Conservation (phyloP, 495 filamentous ascomycete genomes). For the Daldinia bambusicola region DNA sequence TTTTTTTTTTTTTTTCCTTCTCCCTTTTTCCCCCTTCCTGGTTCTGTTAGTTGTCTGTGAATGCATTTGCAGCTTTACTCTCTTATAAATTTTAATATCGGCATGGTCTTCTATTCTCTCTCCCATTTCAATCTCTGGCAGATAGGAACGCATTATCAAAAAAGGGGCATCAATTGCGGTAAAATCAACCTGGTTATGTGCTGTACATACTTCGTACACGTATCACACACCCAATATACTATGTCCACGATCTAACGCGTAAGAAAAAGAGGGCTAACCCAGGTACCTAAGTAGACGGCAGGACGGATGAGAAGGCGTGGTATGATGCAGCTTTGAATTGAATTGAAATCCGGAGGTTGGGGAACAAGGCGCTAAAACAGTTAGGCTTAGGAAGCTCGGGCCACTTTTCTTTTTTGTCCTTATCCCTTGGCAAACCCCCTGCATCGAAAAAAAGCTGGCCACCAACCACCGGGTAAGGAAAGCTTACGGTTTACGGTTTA, state of each 20-base stretch:
- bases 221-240: not conserved
- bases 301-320: not conserved
- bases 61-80: no score
- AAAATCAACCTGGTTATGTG: not conserved
- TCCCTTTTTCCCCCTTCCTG: no score
- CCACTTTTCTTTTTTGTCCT: not conserved
- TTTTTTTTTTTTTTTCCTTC: not conserved
- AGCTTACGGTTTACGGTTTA: not conserved
- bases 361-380: conserved; percentile 19
- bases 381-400: conserved; percentile 13
- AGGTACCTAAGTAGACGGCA: no score
- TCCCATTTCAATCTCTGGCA: no score
- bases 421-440: conserved; percentile 6
- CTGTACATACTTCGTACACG: not conserved
- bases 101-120: no score
- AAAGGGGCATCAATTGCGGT: not conserved
- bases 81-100: no score
- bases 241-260: not conserved
- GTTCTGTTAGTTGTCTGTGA: no score
- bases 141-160: not conserved
- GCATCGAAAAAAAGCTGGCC: conserved; percentile 15
- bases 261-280: not conserved
- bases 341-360: conserved; percentile 22
- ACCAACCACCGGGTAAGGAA: conserved; percentile 30
- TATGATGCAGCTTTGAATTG: conserved; percentile 1